Conservation (phyloP, 179 eudicot genomes). For the Silene noctiflora region DNA sequence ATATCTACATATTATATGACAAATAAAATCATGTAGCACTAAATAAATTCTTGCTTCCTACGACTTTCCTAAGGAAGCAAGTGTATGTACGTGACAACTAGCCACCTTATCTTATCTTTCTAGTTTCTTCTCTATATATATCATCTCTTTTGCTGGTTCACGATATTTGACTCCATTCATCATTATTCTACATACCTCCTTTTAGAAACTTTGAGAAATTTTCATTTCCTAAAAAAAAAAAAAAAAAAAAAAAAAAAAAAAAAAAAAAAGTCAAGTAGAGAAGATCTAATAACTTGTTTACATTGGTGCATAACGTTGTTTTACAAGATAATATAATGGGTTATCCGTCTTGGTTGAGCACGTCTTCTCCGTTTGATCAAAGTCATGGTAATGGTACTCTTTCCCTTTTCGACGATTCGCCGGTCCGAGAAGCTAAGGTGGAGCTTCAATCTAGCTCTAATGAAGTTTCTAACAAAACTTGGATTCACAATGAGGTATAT, state of each 20-base stretch:
- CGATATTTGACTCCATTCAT: conserved; percentile 18
- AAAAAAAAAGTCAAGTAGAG: too few species aligned
- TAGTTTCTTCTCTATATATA: conserved; percentile 13
- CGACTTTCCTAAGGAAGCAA: conserved; percentile 21
- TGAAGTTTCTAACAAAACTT: conserved; percentile 9
- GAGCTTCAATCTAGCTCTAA: conserved; percentile 1
- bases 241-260: too few species aligned
- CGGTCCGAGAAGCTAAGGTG: conserved; percentile 18
- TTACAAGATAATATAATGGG: conserved; percentile 26
- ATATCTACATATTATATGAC: neutral
- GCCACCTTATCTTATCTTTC: conserved; percentile 9
- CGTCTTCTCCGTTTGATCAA: conserved; percentile 26
- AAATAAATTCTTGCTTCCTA: neutral
- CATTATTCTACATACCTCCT: neutral
- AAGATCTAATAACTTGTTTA: too few species aligned
- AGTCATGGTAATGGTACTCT: conserved; percentile 25
- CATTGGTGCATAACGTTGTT: too few species aligned
- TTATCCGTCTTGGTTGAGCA: conserved; percentile 31
- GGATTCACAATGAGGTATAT: conserved; percentile 34
- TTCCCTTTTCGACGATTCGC: conserved; percentile 38
- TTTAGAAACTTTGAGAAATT: neutral
- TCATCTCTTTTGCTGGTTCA: neutral
- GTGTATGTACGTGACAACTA: neutral
- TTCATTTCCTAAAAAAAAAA: neutral
- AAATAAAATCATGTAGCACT: neutral